Conservation (phyloP, 768 basidiomycete species). For the Mycena galopus region DNA sequence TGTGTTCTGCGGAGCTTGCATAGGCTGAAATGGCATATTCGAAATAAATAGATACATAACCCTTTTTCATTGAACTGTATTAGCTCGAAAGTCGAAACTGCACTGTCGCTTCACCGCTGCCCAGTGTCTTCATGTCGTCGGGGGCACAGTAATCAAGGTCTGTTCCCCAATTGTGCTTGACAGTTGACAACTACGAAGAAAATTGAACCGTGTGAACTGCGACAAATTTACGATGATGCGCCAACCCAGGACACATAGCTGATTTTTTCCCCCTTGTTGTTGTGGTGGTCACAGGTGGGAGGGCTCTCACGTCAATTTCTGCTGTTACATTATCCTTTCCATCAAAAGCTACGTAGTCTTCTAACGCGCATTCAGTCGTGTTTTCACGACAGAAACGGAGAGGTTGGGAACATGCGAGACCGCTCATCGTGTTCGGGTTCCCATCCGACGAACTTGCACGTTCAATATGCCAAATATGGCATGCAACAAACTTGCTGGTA, state of each 20-base stretch:
- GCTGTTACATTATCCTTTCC: too few relatives aligned
- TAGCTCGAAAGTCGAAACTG: too few relatives aligned
- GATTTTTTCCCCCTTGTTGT: not conserved
- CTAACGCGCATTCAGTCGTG: not conserved
- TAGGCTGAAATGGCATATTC: too few relatives aligned
- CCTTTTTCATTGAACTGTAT: too few relatives aligned
- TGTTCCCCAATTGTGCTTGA: not conserved
- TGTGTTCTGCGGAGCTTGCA: too few relatives aligned
- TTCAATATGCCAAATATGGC: too few relatives aligned
- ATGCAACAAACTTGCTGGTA: too few relatives aligned
- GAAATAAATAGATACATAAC: too few relatives aligned
- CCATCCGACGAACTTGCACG: too few relatives aligned
- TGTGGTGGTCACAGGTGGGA: not conserved
- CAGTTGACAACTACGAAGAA: too few relatives aligned
- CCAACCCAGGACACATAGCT: not conserved
- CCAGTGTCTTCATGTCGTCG: not conserved
- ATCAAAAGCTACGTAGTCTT: not conserved
- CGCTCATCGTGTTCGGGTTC: too few relatives aligned
- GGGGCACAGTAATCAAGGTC: not conserved
- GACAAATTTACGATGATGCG: not conserved
- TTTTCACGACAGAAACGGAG: not conserved
- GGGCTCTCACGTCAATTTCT: too few relatives aligned
- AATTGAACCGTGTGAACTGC: not conserved
- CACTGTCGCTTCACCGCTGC: not conserved
- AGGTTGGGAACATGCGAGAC: not conserved